A percentile compares a stretch with the other conserved stretches of the same genome.
Evolutionary conservation across 305 asterid genomes (phyloP).

Genomic region (Fraxinus sp.): DNA sequence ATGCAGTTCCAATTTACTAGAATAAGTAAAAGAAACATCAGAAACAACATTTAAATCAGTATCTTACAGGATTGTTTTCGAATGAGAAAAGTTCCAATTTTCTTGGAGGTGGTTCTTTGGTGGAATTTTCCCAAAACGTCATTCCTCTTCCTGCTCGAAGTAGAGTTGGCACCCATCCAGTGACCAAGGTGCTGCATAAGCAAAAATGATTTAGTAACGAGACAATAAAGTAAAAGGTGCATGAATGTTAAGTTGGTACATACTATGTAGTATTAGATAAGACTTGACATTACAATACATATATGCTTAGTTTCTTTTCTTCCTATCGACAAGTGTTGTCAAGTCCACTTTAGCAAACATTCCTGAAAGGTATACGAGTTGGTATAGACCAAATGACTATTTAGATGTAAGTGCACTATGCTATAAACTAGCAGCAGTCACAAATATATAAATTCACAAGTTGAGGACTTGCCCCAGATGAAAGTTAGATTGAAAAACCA

Average conservation of each 20-base stretch:
- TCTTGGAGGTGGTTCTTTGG: slow-evolving; percentile 44
- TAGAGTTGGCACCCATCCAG: slow-evolving; percentile 87
- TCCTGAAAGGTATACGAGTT: not conserved
- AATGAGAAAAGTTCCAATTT: slow-evolving; percentile 74
- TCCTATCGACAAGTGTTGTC: not conserved
- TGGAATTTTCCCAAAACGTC: slow-evolving; percentile 65
- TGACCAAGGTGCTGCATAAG: slow-evolving; percentile 56
- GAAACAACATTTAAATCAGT: not conserved
- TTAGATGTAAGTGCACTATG: not conserved
- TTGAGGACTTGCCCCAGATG: not conserved
- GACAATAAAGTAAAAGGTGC: not conserved
- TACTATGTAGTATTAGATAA: not conserved
- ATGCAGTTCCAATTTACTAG: not conserved
- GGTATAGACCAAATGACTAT: not conserved
- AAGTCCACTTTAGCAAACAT: not conserved
- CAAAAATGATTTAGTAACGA: slow-evolving; percentile 6
- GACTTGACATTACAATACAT: not conserved
- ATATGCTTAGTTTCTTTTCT: not conserved
- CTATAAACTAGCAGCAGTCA: not conserved
- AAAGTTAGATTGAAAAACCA: not conserved
- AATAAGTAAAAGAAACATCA: not conserved
- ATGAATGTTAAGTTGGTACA: not conserved
- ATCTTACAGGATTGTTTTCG: slow-evolving; percentile 69
- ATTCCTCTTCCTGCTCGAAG: slow-evolving; percentile 87
- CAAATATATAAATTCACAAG: not conserved